phyloP scores from a whole-genome alignment of 2,329 filamentous ascomycete species.

The Onygenales sp. region DNA sequence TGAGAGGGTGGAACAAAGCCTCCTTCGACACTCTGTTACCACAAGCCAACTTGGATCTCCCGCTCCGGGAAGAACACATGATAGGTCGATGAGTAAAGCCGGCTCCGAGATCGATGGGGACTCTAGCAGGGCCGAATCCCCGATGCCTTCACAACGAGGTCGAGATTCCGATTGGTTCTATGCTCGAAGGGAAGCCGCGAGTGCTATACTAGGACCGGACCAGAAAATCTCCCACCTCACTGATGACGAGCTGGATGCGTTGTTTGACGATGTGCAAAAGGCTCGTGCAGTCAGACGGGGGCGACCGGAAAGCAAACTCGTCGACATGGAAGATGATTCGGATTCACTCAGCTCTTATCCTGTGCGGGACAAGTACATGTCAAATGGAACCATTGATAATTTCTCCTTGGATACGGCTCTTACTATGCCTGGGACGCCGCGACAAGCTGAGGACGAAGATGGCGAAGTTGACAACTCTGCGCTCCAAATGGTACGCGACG shows the following conservation, averaged over 20 bases:
- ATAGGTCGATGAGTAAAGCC: slow-evolving; percentile 68
- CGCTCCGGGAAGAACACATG: slow-evolving; percentile 57
- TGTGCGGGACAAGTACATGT: slow-evolving; percentile 88
- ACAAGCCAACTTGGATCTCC: slow-evolving; percentile 56
- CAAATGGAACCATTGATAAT: slow-evolving; percentile 87
- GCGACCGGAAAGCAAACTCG: slow-evolving; percentile 44
- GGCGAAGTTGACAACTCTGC: slow-evolving; percentile 43
- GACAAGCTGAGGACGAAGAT: slow-evolving; percentile 62
- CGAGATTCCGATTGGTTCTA: slow-evolving; percentile 92
- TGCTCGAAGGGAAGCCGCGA: slow-evolving; percentile 84
- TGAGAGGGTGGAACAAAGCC: slow-evolving; percentile 78
- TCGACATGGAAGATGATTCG: slow-evolving; percentile 62
- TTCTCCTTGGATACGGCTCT: slow-evolving; percentile 90
- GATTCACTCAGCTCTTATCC: slow-evolving; percentile 86
- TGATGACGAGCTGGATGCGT: slow-evolving; percentile 84
- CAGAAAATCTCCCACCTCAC: slow-evolving; percentile 84
- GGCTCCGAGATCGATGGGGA: slow-evolving; percentile 65
- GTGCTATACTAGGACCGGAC: slow-evolving; percentile 78
- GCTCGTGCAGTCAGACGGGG: slow-evolving; percentile 77
- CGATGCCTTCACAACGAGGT: slow-evolving; percentile 55
- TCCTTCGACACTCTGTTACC: slow-evolving; percentile 72
- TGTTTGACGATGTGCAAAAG: slow-evolving; percentile 90
- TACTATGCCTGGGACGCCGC: slow-evolving; percentile 89
- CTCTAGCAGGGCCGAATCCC: slow-evolving; percentile 70
- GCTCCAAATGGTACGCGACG: slow-evolving; percentile 65